Evolutionary conservation across 2,329 filamentous ascomycete genomes (phyloP).

Genomic region (Claviceps lovelessii): DNA sequence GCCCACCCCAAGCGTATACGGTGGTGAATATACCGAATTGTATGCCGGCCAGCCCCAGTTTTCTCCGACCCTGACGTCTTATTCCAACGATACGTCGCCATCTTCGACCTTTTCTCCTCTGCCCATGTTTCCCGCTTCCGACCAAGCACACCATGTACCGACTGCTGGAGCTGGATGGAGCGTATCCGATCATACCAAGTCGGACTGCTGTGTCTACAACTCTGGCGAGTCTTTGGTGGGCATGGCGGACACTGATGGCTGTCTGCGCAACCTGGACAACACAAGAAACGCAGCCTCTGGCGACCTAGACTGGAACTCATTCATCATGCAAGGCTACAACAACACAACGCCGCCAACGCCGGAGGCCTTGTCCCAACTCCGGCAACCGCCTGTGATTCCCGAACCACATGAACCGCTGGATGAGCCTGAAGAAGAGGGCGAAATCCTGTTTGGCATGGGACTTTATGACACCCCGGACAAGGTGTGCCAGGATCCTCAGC

Average conservation of each 20-base stretch:
- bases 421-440: slow-evolving; percentile 44
- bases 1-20: slow-evolving; percentile 20
- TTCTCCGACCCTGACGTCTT: slow-evolving; percentile 38
- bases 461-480: slow-evolving; percentile 62
- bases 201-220: slow-evolving; percentile 15
- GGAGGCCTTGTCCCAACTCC: slow-evolving; percentile 39
- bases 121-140: slow-evolving; percentile 26
- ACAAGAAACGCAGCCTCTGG: slow-evolving; percentile 7
- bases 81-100: slow-evolving; percentile 46
- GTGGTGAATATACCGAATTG: slow-evolving; percentile 26
- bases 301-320: slow-evolving; percentile 30
- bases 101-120: slow-evolving; percentile 39
- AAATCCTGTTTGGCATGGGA: slow-evolving; percentile 69
- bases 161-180: slow-evolving; percentile 26
- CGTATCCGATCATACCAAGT: slow-evolving; percentile 14
- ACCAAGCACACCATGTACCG: slow-evolving; percentile 26
- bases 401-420: slow-evolving; percentile 37
- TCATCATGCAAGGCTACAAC: slow-evolving; percentile 29
- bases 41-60: slow-evolving; percentile 28
- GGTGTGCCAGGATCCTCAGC: slow-evolving; percentile 30
- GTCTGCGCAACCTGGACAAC: slow-evolving; percentile 8
- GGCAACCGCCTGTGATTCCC: slow-evolving; percentile 33
- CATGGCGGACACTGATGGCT: slow-evolving; percentile 18
- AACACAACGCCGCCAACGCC: slow-evolving; percentile 44
- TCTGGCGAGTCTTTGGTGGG: slow-evolving; percentile 9